phyloP scores from a whole-genome alignment of 116 monocot species.

The Trichopus zeylanicus region DNA sequence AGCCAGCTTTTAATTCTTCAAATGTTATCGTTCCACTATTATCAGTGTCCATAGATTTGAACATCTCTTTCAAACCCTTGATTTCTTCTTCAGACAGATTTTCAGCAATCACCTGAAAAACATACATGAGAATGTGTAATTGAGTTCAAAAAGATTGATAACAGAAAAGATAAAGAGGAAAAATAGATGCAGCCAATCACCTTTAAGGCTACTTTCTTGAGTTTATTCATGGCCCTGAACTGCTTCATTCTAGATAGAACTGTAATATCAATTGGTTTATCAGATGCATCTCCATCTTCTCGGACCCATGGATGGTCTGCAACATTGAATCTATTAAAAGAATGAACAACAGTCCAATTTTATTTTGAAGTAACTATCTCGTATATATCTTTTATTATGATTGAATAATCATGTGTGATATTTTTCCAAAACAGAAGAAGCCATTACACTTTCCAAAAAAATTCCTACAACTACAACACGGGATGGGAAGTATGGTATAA shows the following conservation, averaged over 20 bases:
- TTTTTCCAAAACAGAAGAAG: too few relatives aligned
- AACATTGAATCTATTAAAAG: too few relatives aligned
- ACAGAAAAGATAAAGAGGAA: not conserved
- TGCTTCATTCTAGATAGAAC: conserved; percentile 61
- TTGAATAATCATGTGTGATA: too few relatives aligned
- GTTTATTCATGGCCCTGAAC: conserved; percentile 63
- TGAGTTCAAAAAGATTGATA: not conserved
- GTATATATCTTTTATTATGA: too few relatives aligned
- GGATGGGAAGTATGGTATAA: too few relatives aligned
- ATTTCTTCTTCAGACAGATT: conserved; percentile 71
- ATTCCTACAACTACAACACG: too few relatives aligned
- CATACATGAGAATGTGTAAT: not conserved
- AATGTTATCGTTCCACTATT: conserved; percentile 52
- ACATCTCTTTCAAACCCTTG: conserved; percentile 58
- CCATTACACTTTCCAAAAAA: too few relatives aligned
- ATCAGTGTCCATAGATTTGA: conserved; percentile 56
- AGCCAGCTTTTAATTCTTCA: conserved; percentile 51
- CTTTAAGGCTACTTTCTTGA: conserved; percentile 64
- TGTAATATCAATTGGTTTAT: conserved; percentile 51
- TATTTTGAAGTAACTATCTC: too few relatives aligned
- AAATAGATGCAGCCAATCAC: conserved; percentile 15
- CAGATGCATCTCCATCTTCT: conserved; percentile 53
- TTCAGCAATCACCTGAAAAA: conserved; percentile 46
- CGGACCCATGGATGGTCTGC: conserved; percentile 63
- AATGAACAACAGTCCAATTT: too few relatives aligned